Evolutionary conservation across 2,329 filamentous ascomycete species (phyloP).

Genomic region (Pseudonectria buxi): DNA sequence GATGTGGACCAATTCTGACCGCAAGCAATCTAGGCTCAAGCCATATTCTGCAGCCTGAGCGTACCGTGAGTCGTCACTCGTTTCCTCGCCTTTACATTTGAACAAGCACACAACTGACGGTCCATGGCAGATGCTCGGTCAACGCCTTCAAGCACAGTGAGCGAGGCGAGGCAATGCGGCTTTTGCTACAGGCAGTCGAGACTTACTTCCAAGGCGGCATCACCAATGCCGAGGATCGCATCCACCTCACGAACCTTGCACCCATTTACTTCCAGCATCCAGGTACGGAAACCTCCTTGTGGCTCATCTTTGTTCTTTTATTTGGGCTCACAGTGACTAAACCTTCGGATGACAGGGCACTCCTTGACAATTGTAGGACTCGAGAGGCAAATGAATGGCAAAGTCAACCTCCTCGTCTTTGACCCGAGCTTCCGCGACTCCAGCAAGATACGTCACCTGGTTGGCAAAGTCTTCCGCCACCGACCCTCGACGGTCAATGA

Average conservation of each 20-base stretch:
- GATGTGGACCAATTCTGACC: too few species aligned
- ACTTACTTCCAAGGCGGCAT: constrained; percentile 61
- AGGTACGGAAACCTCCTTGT: constrained; percentile 35
- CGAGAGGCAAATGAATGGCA: constrained; percentile 60
- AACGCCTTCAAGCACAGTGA: constrained; percentile 49
- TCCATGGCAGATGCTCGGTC: constrained; percentile 49
- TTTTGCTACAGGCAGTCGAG: constrained; percentile 63
- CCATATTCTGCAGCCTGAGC: constrained; percentile 63
- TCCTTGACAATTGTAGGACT: constrained; percentile 86
- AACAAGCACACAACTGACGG: constrained; percentile 1
- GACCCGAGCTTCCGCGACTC: constrained; percentile 77
- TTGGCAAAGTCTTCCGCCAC: constrained; percentile 39
- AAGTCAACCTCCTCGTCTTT: constrained; percentile 70
- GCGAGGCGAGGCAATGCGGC: constrained; percentile 37
- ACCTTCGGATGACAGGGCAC: constrained; percentile 51
- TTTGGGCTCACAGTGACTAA: background rate
- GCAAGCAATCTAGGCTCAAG: constrained; percentile 57
- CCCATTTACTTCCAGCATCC: constrained; percentile 88
- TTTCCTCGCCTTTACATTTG: background rate
- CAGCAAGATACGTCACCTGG: constrained; percentile 52
- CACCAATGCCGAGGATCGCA: constrained; percentile 38
- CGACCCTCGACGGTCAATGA: constrained; percentile 31
- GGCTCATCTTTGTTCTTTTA: background rate
- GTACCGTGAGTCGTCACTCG: constrained; percentile 48
- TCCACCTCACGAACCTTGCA: constrained; percentile 65